Evolutionary conservation across 768 basidiomycete species (phyloP).

Genomic region (Russula griseocarnosa): DNA sequence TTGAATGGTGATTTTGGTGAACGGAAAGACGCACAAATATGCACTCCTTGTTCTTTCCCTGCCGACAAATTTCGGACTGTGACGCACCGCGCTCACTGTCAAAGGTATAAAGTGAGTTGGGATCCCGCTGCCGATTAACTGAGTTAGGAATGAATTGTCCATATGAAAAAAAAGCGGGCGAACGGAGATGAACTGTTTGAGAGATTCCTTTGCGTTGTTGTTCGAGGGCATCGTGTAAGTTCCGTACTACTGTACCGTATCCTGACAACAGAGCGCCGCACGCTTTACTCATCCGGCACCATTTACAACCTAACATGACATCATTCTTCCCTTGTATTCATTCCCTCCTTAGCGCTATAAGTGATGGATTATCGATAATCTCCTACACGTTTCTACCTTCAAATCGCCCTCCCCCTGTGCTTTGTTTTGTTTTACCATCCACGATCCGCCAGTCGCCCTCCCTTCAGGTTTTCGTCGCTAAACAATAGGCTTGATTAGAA

Average conservation of each 20-base stretch:
- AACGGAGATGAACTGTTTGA: conserved; percentile 44
- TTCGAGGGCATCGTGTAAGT: conserved; percentile 5
- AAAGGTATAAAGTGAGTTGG: conserved; percentile 54
- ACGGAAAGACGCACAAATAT: conserved; percentile 23
- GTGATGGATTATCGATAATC: conserved; percentile 4
- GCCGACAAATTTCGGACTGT: conserved; percentile 56
- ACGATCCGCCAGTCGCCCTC: conserved; percentile 63
- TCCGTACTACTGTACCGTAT: background rate
- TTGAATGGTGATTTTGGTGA: background rate
- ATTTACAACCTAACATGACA: conserved; percentile 11
- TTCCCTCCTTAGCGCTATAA: conserved; percentile 3
- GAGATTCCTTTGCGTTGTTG: conserved; percentile 26
- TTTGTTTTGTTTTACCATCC: conserved; percentile 50
- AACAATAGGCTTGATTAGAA: background rate
- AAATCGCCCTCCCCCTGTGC: background rate
- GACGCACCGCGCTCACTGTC: conserved; percentile 57
- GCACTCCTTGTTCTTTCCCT: conserved; percentile 48
- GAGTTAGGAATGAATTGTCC: background rate
- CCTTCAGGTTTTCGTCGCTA: conserved; percentile 65
- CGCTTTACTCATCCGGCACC: background rate
- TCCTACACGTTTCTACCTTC: background rate
- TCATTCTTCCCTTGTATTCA: background rate
- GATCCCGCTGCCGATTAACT: conserved; percentile 27
- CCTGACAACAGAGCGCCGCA: background rate
- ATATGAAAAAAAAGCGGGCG: conserved; percentile 24